These are phyloP conservation scores for Sphagnurus paluster DNA, from an alignment of 1,284 basidiomycete genomes.

Conservation along the genomic window DNA sequence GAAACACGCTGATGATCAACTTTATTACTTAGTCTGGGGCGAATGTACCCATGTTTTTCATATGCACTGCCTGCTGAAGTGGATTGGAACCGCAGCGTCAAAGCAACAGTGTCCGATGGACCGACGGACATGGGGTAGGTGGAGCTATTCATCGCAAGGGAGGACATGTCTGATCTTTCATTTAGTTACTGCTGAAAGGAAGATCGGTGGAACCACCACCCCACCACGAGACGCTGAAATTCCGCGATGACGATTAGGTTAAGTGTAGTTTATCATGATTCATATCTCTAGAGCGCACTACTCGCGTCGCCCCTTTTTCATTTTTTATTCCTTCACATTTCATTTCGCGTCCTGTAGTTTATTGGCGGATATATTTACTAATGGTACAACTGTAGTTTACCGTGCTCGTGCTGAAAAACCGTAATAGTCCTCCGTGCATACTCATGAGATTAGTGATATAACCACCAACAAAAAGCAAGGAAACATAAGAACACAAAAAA, in stretches of 20 bases:
- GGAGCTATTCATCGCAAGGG: background rate
- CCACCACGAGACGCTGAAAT: too few relatives aligned
- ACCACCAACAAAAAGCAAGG: conserved; percentile 13
- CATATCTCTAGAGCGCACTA: too few relatives aligned
- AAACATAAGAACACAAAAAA: conserved; percentile 14
- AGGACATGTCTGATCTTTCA: background rate
- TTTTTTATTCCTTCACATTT: conserved; percentile 1
- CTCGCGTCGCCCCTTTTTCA: conserved; percentile 4
- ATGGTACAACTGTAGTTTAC: conserved; percentile 27
- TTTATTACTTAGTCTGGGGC: conserved; percentile 75
- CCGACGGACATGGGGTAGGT: conserved; percentile 86
- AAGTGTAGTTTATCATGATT: background rate
- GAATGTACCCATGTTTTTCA: conserved; percentile 94
- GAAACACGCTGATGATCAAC: too few relatives aligned
- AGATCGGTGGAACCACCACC: conserved; percentile 16
- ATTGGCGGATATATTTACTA: conserved; percentile 24
- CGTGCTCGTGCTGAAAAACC: conserved; percentile 16
- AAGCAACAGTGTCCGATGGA: conserved; percentile 97
- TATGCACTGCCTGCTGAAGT: conserved; percentile 94
- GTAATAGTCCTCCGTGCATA: conserved; percentile 15
- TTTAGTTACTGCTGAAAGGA: conserved; percentile 27
- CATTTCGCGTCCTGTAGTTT: conserved; percentile 20
- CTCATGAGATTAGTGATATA: conserved; percentile 14
- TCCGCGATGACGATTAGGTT: too few relatives aligned
- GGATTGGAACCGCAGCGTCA: conserved; percentile 84